phyloP scores from a whole-genome alignment of 2,329 filamentous ascomycete species.

The Blastomyces parvus region DNA sequence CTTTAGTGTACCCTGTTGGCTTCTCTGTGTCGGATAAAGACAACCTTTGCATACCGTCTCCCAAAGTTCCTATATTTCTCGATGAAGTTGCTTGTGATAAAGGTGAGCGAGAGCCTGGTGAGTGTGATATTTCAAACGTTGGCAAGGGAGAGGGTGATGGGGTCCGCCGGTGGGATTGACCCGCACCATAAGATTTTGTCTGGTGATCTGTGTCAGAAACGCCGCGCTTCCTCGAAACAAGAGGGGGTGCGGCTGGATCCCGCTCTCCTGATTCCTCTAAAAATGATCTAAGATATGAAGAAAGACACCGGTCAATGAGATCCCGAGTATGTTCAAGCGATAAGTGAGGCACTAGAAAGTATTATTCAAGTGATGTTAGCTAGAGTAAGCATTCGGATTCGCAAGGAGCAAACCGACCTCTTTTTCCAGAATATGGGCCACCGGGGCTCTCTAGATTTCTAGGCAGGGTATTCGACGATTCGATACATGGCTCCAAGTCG shows the following conservation, averaged over 20 bases:
- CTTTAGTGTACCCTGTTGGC: neutral
- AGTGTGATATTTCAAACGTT: neutral
- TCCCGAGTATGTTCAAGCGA: slow-evolving; percentile 52
- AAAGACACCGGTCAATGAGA: slow-evolving; percentile 49
- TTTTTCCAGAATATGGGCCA: neutral
- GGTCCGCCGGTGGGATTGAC: neutral
- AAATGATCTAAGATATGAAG: slow-evolving; percentile 40
- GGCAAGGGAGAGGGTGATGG: neutral
- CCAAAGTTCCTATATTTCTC: neutral
- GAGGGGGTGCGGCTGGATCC: slow-evolving; percentile 12
- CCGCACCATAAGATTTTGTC: neutral
- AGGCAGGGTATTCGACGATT: slow-evolving; percentile 13
- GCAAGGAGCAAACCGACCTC: slow-evolving; percentile 3
- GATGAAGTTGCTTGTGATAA: slow-evolving; percentile 8
- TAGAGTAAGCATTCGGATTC: neutral
- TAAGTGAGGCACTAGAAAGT: slow-evolving; percentile 28
- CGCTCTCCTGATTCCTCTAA: slow-evolving; percentile 22
- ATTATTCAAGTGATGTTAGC: slow-evolving; percentile 16
- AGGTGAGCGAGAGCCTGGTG: neutral
- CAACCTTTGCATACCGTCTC: neutral
- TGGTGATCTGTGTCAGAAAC: slow-evolving; percentile 13
- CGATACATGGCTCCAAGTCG: slow-evolving; percentile 50
- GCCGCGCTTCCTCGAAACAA: slow-evolving; percentile 18
- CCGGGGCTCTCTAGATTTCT: neutral
- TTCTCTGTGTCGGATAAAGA: slow-evolving; percentile 2